Evolutionary conservation across 768 basidiomycete species (phyloP), one percentile per base, ranked within the genome.

Genomic region (Gloeopeniophorella convolvens): DNA sequence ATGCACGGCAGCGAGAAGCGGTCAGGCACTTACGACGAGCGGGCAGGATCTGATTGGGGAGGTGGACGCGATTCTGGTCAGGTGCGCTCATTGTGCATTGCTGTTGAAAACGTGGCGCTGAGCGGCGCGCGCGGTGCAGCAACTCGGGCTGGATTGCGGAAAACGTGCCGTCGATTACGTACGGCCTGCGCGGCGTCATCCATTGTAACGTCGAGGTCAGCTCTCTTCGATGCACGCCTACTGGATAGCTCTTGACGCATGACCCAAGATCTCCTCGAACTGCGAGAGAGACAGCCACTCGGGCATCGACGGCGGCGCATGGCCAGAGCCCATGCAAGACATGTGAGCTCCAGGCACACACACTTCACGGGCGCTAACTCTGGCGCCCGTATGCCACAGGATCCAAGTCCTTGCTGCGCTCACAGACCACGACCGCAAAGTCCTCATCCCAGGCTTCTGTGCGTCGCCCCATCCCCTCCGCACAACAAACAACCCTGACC

Each of bases 71-170:
- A 91, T 98, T 49, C 70, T 97, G 15, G 84, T 92, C 53, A 90
- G 88, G 87, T 88, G 49, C 32, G 64, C 23, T 32, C 18, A 20
- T 59, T 28, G 39, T 5, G 4, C 7, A 35, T 30, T 21, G 26
- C 56, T 51, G 23, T 21, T 13, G 15, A 35, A 16, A 13, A 20
- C 20, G 15, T 9, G 15, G 53, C n/a, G 23, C 40, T 51, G 2
- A 45, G n/a, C 28, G 6, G 20, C 21, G 5, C 32, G 27, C 23
- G 16, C 1, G 45, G 1, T 15, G 10, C 53, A 90, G 89, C 58
- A 98, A 99, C 63, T 97, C 94, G 18, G 94, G 90, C 9, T 99
- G 95, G 94, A 91, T 98, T 56, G 85, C 85, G 11, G 90, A 96
- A 59, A 81, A 86, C 56, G 79, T 81, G 5, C 94, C 96, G 0